Conservation (phyloP, 441 rosid genomes). For the Macaranga tanarius region DNA sequence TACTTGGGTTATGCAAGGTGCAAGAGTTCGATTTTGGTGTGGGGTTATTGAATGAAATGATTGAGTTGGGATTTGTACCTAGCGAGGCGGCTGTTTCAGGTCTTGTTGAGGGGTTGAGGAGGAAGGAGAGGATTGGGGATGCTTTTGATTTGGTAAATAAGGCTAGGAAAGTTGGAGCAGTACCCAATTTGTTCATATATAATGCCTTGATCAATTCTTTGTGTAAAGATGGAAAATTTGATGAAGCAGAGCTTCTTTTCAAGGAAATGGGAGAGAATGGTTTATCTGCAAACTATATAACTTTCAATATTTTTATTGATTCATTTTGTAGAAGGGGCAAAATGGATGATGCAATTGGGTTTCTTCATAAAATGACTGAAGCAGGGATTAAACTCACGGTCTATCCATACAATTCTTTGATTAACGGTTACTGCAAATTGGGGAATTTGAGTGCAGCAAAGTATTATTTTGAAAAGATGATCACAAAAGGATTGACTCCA, state of each 20-base stretch:
- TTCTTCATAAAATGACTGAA: constrained; percentile 52
- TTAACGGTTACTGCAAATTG: constrained; percentile 71
- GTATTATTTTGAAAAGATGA: constrained; percentile 54
- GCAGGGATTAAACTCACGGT: constrained; percentile 49
- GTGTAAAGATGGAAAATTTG: constrained; percentile 55
- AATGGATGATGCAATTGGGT: constrained; percentile 51
- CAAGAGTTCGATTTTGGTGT: constrained; percentile 56
- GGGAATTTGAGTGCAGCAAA: constrained; percentile 59
- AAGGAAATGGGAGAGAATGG: constrained; percentile 50
- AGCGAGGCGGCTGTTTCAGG: constrained; percentile 65
- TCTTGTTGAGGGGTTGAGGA: constrained; percentile 71
- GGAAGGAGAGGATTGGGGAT: constrained; percentile 46
- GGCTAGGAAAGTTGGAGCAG: constrained; percentile 41
- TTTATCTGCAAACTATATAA: constrained; percentile 52
- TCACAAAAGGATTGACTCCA: constrained; percentile 52
- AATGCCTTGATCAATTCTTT: constrained; percentile 70
- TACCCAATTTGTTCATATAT: constrained; percentile 66
- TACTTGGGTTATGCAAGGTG: constrained; percentile 67
- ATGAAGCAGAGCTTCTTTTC: constrained; percentile 66
- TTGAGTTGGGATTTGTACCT: constrained; percentile 54
- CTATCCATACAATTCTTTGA: constrained; percentile 78
- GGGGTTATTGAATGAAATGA: constrained; percentile 65
- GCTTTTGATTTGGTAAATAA: constrained; percentile 59
- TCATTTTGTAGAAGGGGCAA: constrained; percentile 74
- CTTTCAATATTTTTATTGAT: constrained; percentile 72